Base-by-base conservation (phyloP, 225 moss, liverwort and hornwort species). In the Polytrichum commune region DNA sequence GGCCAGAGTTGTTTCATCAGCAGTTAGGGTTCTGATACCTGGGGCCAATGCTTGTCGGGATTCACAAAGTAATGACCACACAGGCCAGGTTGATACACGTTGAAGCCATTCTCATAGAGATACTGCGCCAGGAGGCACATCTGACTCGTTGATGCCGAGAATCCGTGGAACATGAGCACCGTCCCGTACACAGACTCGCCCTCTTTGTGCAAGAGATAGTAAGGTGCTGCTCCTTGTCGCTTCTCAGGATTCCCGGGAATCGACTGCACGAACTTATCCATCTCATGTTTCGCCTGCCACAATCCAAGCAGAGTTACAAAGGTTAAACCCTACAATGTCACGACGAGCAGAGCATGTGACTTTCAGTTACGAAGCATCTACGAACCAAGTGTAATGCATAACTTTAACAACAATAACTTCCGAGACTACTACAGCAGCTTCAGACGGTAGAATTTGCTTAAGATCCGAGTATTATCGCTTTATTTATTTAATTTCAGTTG, bases 131-230 rank as follows among this genome's bases (percentile, higher is more conserved):
- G 90, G 46, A 83, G 88, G 75, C 84, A 76, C 86, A 78, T 86
- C 75, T 92, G 92, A 64, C 54, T 16, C 29, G 82, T 80, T 1
- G 73, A 65, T 30, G 82, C 65, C 26, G 90, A 88, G 73, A 92
- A 92, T 64, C 92, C 92, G 67, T 92, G 92, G 77, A 92, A 92
- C 29, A 90, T 2, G 0, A 92, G 72, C 65, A 88, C 88, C 18
- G 92, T 92, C 55, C 92, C 92, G 7, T 88, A 92, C 65, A 92
- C 92, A 1, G 68, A 71, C 26, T 88, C 92, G 53, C 90, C 92
- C 28, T 80, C 88, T 66, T 79, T 78, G 67, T 92, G 92, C 57
- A 92, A 75, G 53, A 90, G 73, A 66, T 92, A 90, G 77, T 90
- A 92, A 0, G 92, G 92, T 38, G 63, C 73, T 4, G 88, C 88